A percentile compares a stretch with the other conserved stretches of the same genome.
phyloP scores from a whole-genome alignment of 2,329 filamentous ascomycete species.

The Monilinia vaccinii-corymbosi region DNA sequence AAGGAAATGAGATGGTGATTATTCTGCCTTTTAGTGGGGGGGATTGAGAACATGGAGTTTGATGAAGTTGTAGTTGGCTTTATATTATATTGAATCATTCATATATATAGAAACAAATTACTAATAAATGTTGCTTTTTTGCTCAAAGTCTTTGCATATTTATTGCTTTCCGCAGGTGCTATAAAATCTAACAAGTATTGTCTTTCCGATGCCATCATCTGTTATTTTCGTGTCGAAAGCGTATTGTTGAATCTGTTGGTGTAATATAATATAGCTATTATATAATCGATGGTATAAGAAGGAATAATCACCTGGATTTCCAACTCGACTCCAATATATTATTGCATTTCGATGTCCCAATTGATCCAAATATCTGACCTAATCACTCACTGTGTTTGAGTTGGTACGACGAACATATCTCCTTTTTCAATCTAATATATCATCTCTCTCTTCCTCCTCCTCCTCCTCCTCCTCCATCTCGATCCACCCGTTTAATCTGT shows the following conservation, averaged over 20 bases:
- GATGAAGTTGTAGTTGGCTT: background rate
- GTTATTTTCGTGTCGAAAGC: background rate
- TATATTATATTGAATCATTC: background rate
- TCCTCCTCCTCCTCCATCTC: background rate
- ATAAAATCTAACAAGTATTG: background rate
- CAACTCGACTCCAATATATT: too few species aligned
- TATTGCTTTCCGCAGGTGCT: background rate
- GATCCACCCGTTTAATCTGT: conserved; percentile 1
- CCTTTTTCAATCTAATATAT: too few species aligned
- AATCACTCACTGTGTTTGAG: too few species aligned
- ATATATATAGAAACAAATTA: background rate
- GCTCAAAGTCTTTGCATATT: background rate
- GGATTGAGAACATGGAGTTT: background rate
- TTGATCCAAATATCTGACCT: too few species aligned
- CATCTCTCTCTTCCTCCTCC: background rate
- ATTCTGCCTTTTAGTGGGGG: background rate
- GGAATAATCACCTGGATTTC: too few species aligned
- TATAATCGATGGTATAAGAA: background rate
- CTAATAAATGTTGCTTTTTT: background rate
- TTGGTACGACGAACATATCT: too few species aligned
- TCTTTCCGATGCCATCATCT: background rate
- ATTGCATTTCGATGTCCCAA: too few species aligned
- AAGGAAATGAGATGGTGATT: conserved; percentile 3
- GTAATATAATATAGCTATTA: background rate
- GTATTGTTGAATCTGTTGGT: background rate